phyloP scores from a whole-genome alignment of 1,284 basidiomycete genomes.

The Porogramme epimiltina region DNA sequence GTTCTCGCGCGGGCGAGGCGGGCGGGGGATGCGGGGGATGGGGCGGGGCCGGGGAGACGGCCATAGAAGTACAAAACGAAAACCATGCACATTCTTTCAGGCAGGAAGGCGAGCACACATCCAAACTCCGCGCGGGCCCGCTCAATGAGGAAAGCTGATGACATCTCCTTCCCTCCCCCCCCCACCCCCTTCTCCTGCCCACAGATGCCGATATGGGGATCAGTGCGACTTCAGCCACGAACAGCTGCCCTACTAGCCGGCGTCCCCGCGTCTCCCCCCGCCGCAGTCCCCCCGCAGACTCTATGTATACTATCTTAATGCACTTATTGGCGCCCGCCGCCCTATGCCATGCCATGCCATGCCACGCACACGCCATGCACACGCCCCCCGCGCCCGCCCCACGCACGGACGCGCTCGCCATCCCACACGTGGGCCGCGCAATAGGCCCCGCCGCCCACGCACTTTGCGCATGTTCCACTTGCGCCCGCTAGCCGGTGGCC shows the following conservation, averaged over 20 bases:
- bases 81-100: constrained; percentile 85
- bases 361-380: no score
- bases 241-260: constrained; percentile 18
- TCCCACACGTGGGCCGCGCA: no score
- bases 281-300: neutral
- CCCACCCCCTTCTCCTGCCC: constrained; percentile 21
- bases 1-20: constrained; percentile 37
- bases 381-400: no score
- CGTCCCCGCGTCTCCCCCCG: neutral
- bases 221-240: constrained; percentile 82
- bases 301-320: constrained; percentile 1
- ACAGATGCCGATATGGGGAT: constrained; percentile 85
- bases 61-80: constrained; percentile 77
- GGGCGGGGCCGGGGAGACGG: constrained; percentile 53
- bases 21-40: constrained; percentile 45
- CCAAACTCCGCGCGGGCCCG: neutral
- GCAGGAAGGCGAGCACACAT: constrained; percentile 79
- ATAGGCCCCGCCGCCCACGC: no score
- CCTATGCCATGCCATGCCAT: no score
- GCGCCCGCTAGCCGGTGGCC: no score
- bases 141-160: constrained; percentile 51
- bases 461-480: no score
- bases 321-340: neutral
- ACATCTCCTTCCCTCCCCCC: constrained; percentile 31
- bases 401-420: no score